Base-by-base conservation (phyloP, 805 yeast genomes). In the Wickerhamiella domercqiae region DNA sequence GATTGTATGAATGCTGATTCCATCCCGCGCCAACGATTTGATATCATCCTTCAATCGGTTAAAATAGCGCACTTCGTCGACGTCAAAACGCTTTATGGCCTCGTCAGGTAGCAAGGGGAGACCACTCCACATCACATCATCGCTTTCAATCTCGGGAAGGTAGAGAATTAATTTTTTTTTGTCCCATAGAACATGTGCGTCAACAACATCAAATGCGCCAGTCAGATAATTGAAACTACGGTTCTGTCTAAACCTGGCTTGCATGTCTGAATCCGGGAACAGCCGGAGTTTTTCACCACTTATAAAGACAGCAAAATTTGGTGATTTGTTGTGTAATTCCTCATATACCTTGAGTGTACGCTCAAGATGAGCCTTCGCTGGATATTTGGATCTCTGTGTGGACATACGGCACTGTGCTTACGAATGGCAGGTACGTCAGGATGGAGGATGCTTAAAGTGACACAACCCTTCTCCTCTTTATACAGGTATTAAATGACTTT, bases 111-210 rank as follows among this genome's bases (percentile, higher is more conserved):
- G 61, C 37, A 82, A 45, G 4, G 98, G 98, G 57, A 78, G 52
- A 0, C 98, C 98, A 40, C 90, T 76, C 98, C 98, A 87, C 83
- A 90, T 78, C 30, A 87, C 78, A 53, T 82, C 95, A 32, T 90
- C 97, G 31, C 68, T 60, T 52, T 84, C 94, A 29, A 87, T 66
- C 37, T 78, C 70, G 1, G 97, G 96, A 36, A 90, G 63, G 51
- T 78, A 87, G 19, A 87, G 61, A 0, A 75, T 72, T 43, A 83
- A 63, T 37, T 71, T 66, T 32, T 76, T 81, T 28, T 74, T 50
- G 35, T 71, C 63, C 52, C 70, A 87, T 17, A 78, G 59, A 1
- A 82, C 68, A 47, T 72, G 77, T 24, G 78, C 66, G 1, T 90
- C 93, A 0, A 90, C 83, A 35, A 82, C 66, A 45, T 79, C 74